Base-by-base conservation (phyloP, 192 early-diverging fungal genomes). In the Dispira simplex region DNA sequence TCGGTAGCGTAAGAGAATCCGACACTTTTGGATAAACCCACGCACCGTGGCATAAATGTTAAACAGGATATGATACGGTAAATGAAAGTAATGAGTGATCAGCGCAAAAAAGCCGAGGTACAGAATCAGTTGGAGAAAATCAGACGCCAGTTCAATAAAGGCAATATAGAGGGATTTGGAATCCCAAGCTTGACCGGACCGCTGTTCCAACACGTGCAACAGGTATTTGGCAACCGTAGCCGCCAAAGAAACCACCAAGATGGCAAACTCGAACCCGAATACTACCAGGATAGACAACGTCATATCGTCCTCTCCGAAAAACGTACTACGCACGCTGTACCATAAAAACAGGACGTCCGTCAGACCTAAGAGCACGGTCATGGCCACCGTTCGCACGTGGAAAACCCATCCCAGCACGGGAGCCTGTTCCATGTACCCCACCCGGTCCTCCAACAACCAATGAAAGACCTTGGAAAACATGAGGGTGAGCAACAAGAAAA, bases 181-280 rank as follows among this genome's bases (percentile, higher is more conserved):
- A 67, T 99, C 96, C 96, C 96, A 99, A 60, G 87, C 83, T n/a
- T 84, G 77, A 47, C 79, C 74, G n/a, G 83, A 75, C 26, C 81
- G 67, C 59, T 90, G 74, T 64, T 99, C 94, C 67, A 93, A 84
- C 1, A 86, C 71, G 66, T 99, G 90, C 20, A 99, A 75, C 8
- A 85, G 73, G 68, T 96, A 96, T 70, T 95, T 97, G 46, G 83
- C 81, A 62, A 83, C 73, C 4, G 83, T 86, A 16, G 88, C 81
- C 62, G 85, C 23, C 23, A 96, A 79, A n/a, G 78, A 76, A 20
- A 85, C 88, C 8, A 86, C 76, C 63, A 99, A 78, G 46, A 99
- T 83, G 1, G 92, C 82, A 65, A 93, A 97, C 89, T 97, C 95
- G 72, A 99, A 99, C 16, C 90, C 95, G 85, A 99, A 99, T 66